These are phyloP conservation scores for Tilletia caries DNA, from an alignment of 1,284 basidiomycete species.

Conservation along the genomic window DNA sequence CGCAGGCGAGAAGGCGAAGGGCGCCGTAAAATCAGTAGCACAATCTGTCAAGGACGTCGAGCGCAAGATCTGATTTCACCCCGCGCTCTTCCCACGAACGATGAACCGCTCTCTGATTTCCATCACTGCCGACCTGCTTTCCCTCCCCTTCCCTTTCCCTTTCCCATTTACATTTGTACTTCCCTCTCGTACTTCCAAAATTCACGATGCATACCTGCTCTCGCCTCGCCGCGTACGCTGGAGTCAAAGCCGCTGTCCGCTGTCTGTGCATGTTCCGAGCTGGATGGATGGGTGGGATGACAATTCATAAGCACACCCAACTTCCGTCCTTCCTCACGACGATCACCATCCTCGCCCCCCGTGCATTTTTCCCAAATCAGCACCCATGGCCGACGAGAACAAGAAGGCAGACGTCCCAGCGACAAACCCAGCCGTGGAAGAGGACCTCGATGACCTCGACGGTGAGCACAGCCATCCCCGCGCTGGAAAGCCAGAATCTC, in stretches of 20 bases:
- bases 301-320: neutral
- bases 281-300: too few species aligned
- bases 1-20: conserved; percentile 23
- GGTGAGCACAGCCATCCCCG: conserved; percentile 24
- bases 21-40: neutral
- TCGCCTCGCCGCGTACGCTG: too few species aligned
- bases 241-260: too few species aligned
- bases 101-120: neutral
- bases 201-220: too few species aligned
- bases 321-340: neutral
- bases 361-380: too few species aligned
- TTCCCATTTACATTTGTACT: too few species aligned
- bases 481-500: neutral
- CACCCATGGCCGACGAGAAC: neutral
- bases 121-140: neutral
- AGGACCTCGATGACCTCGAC: conserved; percentile 51
- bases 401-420: conserved; percentile 2
- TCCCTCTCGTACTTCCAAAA: too few species aligned
- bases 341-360: neutral
- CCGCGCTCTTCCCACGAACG: too few species aligned
- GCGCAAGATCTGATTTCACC: neutral
- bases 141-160: too few species aligned
- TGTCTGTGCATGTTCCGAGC: too few species aligned
- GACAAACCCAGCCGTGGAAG: conserved; percentile 14
- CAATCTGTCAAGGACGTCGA: neutral